Conservation (phyloP, 805 yeast species). For the Saturnispora sanitii region DNA sequence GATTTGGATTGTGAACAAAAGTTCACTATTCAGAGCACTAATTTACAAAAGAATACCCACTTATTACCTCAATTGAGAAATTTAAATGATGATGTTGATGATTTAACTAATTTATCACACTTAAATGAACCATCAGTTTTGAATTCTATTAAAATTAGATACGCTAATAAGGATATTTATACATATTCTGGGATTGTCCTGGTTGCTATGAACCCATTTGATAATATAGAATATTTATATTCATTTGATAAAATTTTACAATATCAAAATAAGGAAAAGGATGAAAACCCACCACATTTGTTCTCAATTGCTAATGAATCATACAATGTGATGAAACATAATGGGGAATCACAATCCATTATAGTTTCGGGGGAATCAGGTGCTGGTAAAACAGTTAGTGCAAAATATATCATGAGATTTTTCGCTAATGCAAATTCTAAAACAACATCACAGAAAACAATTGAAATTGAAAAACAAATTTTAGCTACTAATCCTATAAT, state of each 20-base stretch:
- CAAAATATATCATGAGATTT: constrained; percentile 94
- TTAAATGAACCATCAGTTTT: constrained; percentile 94
- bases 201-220: constrained; percentile 94
- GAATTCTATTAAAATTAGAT: constrained; percentile 86
- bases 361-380: constrained; percentile 99
- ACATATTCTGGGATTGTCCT: constrained; percentile 95
- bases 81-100: constrained; percentile 93
- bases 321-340: constrained; percentile 82
- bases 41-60: constrained; percentile 41
- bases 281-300: constrained; percentile 92
- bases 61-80: constrained; percentile 75
- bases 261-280: constrained; percentile 83
- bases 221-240: constrained; percentile 77
- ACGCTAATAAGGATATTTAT: constrained; percentile 79
- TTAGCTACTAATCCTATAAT: constrained; percentile 94
- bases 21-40: constrained; percentile 38
- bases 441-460: constrained; percentile 46
- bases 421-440: constrained; percentile 68
- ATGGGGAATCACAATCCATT: constrained; percentile 79
- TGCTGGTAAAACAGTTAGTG: constrained; percentile 96
- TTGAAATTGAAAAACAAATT: constrained; percentile 80
- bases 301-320: constrained; percentile 98
- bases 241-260: constrained; percentile 87
- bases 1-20: constrained; percentile 37
- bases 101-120: constrained; percentile 83